Percentiles rank a stretch among this genome's conserved stretches.
phyloP scores from a whole-genome alignment of 805 yeast species.

The Candida takata region DNA sequence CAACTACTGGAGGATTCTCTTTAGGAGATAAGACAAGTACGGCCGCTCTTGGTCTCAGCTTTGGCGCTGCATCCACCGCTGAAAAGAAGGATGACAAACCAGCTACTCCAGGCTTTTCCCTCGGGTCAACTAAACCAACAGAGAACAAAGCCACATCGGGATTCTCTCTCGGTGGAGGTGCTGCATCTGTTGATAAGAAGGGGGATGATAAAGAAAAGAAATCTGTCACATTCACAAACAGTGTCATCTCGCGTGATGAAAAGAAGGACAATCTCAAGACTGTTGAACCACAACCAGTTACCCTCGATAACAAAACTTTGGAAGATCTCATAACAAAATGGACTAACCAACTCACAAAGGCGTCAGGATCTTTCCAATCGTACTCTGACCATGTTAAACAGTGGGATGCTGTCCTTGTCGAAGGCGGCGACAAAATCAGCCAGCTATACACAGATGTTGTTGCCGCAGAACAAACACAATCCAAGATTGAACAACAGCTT shows the following conservation, averaged over 20 bases:
- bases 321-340: slow-evolving; percentile 91
- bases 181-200: slow-evolving; percentile 12
- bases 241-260: slow-evolving; percentile 19
- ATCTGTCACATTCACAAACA: slow-evolving; percentile 23
- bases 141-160: slow-evolving; percentile 10
- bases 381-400: slow-evolving; percentile 69
- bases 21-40: neutral
- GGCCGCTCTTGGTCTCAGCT: slow-evolving; percentile 13
- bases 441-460: slow-evolving; percentile 70
- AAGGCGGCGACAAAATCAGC: slow-evolving; percentile 79
- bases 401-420: slow-evolving; percentile 83
- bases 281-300: slow-evolving; percentile 59
- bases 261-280: slow-evolving; percentile 42
- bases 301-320: slow-evolving; percentile 83
- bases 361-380: slow-evolving; percentile 65
- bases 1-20: neutral
- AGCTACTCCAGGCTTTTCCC: slow-evolving; percentile 12
- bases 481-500: slow-evolving; percentile 79
- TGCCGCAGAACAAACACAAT: slow-evolving; percentile 79
- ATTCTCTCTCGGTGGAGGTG: slow-evolving; percentile 23
- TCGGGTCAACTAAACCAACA: slow-evolving; percentile 15
- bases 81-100: slow-evolving; percentile 13
- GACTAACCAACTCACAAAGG: slow-evolving; percentile 76
- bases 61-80: slow-evolving; percentile 14
- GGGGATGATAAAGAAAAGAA: slow-evolving; percentile 20